Evolutionary conservation across 2,329 filamentous ascomycete species (phyloP), one percentile per base, ranked within the genome.

Genomic region (Botrytis fabae): DNA sequence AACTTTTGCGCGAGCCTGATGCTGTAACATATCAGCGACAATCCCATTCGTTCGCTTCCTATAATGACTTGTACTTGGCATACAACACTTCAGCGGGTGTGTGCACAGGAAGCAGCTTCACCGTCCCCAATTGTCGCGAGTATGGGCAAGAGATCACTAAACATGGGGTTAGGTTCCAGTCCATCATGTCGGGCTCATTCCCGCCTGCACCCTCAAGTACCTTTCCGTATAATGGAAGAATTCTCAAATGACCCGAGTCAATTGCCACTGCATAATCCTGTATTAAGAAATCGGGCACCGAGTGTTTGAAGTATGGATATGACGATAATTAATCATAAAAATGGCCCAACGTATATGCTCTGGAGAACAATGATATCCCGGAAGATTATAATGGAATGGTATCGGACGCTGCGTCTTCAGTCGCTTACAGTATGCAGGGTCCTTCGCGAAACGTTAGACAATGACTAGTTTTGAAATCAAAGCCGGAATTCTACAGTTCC

Each of bases 41-140:
- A 22, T 69, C n/a, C 35, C 12, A 69, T 69, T 57, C 38, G 65
- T 57, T 69, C n/a, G 65, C 48, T 32, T 57, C 25, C 18, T 68
- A 12, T 44, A 5, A 25, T 44, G 22, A 28, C 20, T 42, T 57
- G 48, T 32, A 42, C 48, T 57, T 20, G 48, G 28, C 48, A 69
- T 44, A 69, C 48, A 68, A 40, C 35, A 68, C 25, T 68, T 68
- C 5, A 28, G 46, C 64, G 48, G 48, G 64, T 32, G 25, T n/a
- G 25, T 68, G 64, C 48, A 9, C 16, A 42, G 48, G 18, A 68
- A 40, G 25, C 35, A 42, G 65, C 65, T 57, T n/a, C 48, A 68
- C 48, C 9, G n/a, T 42, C 38, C n/a, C 35, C 20, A 10, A 57
- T 22, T 32, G 18, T 48, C 35, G 25, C 25, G 25, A 57, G 42